Conservation (phyloP, 768 basidiomycete species). For the Phanerodontia chrysosporium region DNA sequence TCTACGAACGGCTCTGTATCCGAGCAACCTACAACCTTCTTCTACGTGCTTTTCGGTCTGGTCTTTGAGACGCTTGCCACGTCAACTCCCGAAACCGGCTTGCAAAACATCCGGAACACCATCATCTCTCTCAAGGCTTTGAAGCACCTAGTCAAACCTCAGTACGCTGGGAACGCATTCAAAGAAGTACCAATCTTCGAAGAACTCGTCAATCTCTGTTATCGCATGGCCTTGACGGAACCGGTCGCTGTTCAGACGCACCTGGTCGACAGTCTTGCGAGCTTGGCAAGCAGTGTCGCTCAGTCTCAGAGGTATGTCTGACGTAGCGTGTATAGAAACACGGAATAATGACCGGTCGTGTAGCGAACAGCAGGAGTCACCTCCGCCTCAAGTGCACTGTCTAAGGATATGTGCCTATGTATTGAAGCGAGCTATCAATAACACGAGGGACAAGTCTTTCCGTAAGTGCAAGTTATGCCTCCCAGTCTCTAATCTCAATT, state of each 20-base stretch:
- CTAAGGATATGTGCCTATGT: conserved; percentile 80
- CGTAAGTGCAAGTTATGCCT: conserved; percentile 36
- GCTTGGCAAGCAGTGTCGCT: conserved; percentile 32
- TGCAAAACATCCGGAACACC: conserved; percentile 38
- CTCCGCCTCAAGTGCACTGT: conserved; percentile 48
- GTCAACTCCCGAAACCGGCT: conserved; percentile 56
- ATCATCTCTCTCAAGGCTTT: conserved; percentile 70
- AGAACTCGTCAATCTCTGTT: conserved; percentile 84
- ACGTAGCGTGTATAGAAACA: not conserved
- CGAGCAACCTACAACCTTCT: conserved; percentile 72
- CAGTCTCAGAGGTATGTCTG: not conserved
- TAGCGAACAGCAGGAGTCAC: conserved; percentile 9
- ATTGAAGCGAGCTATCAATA: conserved; percentile 66
- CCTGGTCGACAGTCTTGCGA: conserved; percentile 55
- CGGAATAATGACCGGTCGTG: not conserved
- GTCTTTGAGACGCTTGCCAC: conserved; percentile 82
- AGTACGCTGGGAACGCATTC: conserved; percentile 78
- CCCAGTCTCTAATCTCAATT: not conserved
- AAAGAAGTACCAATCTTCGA: conserved; percentile 82
- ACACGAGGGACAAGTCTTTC: conserved; percentile 44
- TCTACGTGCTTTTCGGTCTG: conserved; percentile 90
- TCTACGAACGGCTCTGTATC: conserved; percentile 18
- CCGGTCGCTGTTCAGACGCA: conserved; percentile 64
- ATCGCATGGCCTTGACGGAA: conserved; percentile 88
- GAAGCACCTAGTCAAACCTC: conserved; percentile 72